These are phyloP conservation scores for Eleusine coracana DNA, from an alignment of 176 grass and related monocot genomes.

Conservation along the genomic window DNA sequence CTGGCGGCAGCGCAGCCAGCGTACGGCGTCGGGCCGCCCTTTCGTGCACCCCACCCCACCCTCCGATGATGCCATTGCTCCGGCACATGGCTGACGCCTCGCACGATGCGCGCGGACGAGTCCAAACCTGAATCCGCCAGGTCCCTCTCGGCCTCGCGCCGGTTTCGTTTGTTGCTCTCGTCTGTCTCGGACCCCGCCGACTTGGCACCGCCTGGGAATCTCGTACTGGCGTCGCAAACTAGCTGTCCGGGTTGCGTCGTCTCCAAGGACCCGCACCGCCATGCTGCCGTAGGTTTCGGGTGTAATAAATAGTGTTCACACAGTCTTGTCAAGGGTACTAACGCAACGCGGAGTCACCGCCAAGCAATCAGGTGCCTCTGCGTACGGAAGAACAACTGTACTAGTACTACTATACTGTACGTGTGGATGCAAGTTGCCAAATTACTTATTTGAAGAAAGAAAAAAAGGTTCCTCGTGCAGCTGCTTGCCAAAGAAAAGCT, in stretches of 20 bases:
- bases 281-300: background rate
- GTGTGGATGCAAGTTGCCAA: background rate
- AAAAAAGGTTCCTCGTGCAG: too few species aligned
- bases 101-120: background rate
- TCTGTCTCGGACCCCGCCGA: background rate
- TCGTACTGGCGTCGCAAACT: background rate
- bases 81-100: constrained; percentile 11
- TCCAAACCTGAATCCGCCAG: background rate
- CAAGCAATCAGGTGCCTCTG: background rate
- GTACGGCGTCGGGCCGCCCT: background rate
- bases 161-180: background rate
- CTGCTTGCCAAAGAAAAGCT: too few species aligned
- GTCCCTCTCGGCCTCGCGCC: background rate
- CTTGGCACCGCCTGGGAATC: constrained; percentile 24
- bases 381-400: background rate
- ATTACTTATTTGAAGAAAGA: too few species aligned
- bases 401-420: too few species aligned
- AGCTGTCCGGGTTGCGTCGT: background rate
- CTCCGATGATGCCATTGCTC: background rate
- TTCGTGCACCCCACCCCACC: background rate
- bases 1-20: background rate
- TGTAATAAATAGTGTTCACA: background rate
- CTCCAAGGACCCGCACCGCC: background rate
- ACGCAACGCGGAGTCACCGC: constrained; percentile 10
- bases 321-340: background rate